Evolutionary conservation across 306 rosid genomes (phyloP).

Genomic region (Glycine soja): DNA sequence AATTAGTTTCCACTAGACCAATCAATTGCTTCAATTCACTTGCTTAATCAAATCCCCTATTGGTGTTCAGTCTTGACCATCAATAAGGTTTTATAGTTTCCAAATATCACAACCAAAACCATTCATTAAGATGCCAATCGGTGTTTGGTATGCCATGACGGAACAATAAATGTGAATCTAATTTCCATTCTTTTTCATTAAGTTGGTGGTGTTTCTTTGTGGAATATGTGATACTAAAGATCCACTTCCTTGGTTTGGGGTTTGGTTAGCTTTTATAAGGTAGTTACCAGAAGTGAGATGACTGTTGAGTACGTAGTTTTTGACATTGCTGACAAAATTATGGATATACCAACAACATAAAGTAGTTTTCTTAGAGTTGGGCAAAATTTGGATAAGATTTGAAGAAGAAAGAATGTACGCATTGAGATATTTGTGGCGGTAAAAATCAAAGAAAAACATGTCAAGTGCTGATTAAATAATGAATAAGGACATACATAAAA

Average conservation of each 20-base stretch:
- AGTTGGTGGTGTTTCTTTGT: conserved; percentile 39
- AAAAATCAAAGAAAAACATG: background rate
- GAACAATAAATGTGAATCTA: conserved; percentile 45
- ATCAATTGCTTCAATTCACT: conserved; percentile 28
- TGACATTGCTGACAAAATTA: background rate
- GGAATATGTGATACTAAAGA: conserved; percentile 45
- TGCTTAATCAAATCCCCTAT: conserved; percentile 23
- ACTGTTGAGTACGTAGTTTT: conserved; percentile 30
- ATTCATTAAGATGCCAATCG: conserved; percentile 31
- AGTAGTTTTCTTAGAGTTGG: background rate
- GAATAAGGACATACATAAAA: background rate
- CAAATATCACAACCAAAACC: conserved; percentile 35
- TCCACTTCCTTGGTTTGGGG: conserved; percentile 43
- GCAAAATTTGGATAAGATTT: background rate
- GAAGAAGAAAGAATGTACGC: background rate
- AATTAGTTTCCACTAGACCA: conserved; percentile 37
- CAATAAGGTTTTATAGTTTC: conserved; percentile 20
- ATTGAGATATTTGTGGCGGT: background rate
- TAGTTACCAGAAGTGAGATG: conserved; percentile 16
- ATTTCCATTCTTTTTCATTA: background rate
- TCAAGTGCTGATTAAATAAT: background rate
- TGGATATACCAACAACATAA: background rate
- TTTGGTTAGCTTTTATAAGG: conserved; percentile 35
- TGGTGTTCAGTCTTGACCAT: conserved; percentile 8
- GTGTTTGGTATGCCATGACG: conserved; percentile 39